Evolutionary conservation across 331 rosid species (phyloP).

Genomic region (Dryas integrifolia): DNA sequence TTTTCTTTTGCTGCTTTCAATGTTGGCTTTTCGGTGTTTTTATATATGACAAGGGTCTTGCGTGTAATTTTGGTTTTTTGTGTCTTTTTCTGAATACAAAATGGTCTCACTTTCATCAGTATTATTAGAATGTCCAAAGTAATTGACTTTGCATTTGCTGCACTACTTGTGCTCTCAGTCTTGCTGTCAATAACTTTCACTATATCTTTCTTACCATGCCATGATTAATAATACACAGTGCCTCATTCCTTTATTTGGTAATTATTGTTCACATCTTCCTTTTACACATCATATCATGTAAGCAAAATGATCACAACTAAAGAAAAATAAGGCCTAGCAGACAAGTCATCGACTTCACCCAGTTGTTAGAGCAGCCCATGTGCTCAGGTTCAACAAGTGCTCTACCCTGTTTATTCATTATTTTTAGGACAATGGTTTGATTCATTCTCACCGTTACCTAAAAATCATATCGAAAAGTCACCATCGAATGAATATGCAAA

Average conservation of each 20-base stretch:
- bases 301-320: not conserved
- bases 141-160: not conserved
- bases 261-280: not conserved
- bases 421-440: no score
- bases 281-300: not conserved
- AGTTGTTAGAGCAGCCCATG: not conserved
- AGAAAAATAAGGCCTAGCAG: not conserved
- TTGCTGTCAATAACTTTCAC: not conserved
- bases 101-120: not conserved
- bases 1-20: not conserved
- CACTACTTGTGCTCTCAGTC: not conserved
- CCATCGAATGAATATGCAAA: no score
- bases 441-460: no score
- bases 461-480: no score
- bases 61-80: not conserved
- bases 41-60: no score
- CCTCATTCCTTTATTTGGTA: not conserved
- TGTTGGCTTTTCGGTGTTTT: not conserved
- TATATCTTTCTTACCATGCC: not conserved
- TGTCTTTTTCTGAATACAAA: not conserved
- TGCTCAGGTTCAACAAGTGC: not conserved
- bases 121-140: not conserved
- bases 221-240: not conserved
- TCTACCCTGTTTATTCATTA: no score
- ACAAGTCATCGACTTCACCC: not conserved